These are phyloP conservation scores for Phytophthora pinifolia DNA, from an alignment of 352 stramenopile species.

Conservation along the genomic window DNA sequence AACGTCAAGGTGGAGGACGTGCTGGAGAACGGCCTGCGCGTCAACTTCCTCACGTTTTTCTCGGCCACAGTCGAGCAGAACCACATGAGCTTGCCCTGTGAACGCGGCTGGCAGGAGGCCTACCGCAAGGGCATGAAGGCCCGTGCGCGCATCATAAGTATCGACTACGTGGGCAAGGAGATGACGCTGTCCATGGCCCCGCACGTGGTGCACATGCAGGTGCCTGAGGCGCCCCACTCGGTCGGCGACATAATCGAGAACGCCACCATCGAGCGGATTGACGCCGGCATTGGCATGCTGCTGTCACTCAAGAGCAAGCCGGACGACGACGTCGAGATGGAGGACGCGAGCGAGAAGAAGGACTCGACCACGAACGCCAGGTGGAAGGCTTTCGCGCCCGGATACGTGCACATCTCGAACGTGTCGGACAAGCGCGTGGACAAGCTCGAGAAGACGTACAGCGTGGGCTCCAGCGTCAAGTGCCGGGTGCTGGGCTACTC, in stretches of 20 bases:
- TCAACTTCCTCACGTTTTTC: slow-evolving; percentile 91
- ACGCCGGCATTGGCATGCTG: slow-evolving; percentile 85
- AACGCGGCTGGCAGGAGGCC: slow-evolving; percentile 68
- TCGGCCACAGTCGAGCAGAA: slow-evolving; percentile 86
- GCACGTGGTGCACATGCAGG: slow-evolving; percentile 82
- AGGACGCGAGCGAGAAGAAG: slow-evolving; percentile 36
- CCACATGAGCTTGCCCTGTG: slow-evolving; percentile 86
- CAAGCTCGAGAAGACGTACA: slow-evolving; percentile 89
- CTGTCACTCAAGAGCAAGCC: slow-evolving; percentile 64
- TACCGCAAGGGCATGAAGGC: slow-evolving; percentile 87
- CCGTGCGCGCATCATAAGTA: slow-evolving; percentile 81
- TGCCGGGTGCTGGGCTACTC: slow-evolving; percentile 84
- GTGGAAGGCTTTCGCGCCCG: slow-evolving; percentile 81
- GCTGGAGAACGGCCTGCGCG: slow-evolving; percentile 78
- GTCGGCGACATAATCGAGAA: slow-evolving; percentile 77
- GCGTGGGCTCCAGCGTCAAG: slow-evolving; percentile 53
- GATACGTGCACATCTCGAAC: slow-evolving; percentile 91
- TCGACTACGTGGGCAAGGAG: slow-evolving; percentile 73
- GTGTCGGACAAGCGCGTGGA: slow-evolving; percentile 76
- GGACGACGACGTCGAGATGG: slow-evolving; percentile 51
- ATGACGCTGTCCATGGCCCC: slow-evolving; percentile 86
- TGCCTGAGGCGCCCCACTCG: slow-evolving; percentile 48
- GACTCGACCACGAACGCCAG: slow-evolving; percentile 42
- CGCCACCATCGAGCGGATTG: slow-evolving; percentile 79
- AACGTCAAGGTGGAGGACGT: slow-evolving; percentile 92